A percentile compares a stretch with the other conserved stretches of the same genome.
These are phyloP conservation scores for Canna indica DNA, from an alignment of 176 grass and related monocot species.

Conservation along the genomic window DNA sequence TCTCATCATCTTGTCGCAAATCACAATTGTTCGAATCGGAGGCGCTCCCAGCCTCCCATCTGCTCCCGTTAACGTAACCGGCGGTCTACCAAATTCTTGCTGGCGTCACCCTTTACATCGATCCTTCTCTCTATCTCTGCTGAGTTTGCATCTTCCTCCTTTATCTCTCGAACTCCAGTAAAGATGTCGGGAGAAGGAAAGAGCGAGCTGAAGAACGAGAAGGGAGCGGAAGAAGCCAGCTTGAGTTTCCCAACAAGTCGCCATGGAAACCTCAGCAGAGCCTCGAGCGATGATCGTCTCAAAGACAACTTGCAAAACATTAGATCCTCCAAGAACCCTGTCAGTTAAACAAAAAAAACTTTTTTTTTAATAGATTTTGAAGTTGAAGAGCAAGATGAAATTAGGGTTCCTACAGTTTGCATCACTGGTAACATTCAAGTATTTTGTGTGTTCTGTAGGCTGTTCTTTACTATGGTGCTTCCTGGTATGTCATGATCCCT, in stretches of 20 bases:
- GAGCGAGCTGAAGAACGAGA: constrained; percentile 21
- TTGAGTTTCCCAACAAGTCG: constrained; percentile 24
- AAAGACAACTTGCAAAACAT: constrained; percentile 46
- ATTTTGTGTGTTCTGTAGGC: constrained; percentile 38
- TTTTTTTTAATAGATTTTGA: not conserved
- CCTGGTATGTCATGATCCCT: constrained; percentile 50
- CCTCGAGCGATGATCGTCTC: constrained; percentile 43
- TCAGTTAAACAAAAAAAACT: constrained; percentile 25
- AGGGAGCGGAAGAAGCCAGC: constrained; percentile 28
- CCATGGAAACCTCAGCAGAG: constrained; percentile 37
- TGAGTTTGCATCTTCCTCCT: not conserved
- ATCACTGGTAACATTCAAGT: constrained; percentile 13
- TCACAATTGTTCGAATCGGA: not conserved
- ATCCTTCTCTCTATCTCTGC: not conserved
- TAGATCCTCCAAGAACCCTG: constrained; percentile 54
- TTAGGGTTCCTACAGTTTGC: not conserved
- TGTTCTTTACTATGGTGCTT: constrained; percentile 67
- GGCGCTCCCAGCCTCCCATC: too few relatives aligned
- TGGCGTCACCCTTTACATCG: not conserved
- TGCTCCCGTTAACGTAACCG: too few relatives aligned
- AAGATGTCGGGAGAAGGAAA: constrained; percentile 11
- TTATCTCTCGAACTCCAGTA: not conserved
- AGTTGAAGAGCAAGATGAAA: not conserved
- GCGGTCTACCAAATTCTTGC: too few relatives aligned
- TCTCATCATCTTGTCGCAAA: not conserved